A percentile compares a stretch with the other conserved stretches of the same genome.
Evolutionary conservation across 495 filamentous ascomycete species (phyloP).

Genomic region (Neurospora sp.): DNA sequence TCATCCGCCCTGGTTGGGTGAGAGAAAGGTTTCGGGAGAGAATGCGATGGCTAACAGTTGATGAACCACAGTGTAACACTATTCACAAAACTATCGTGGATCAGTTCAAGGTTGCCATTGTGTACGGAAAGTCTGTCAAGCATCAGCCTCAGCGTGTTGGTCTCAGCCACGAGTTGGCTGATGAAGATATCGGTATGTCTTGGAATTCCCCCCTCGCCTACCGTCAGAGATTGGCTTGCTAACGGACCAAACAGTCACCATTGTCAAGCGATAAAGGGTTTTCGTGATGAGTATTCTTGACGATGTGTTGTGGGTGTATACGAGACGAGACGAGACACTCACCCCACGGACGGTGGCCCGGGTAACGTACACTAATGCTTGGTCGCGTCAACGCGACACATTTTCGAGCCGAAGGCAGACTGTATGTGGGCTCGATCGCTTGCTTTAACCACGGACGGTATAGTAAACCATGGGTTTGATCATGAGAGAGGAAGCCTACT

Average conservation of each 20-base stretch:
- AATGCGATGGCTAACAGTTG: conserved; percentile 9
- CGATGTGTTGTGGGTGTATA: neutral
- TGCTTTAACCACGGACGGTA: neutral
- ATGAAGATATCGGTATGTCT: conserved; percentile 89
- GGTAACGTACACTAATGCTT: neutral
- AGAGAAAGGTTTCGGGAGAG: neutral
- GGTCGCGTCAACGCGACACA: neutral
- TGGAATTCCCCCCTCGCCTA: no score
- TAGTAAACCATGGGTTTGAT: neutral
- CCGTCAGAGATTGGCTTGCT: neutral
- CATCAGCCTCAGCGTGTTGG: conserved; percentile 97
- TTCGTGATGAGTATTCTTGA: neutral
- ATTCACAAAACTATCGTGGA: conserved; percentile 96
- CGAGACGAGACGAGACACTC: neutral
- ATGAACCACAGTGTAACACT: conserved; percentile 65
- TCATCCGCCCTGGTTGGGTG: conserved; percentile 6
- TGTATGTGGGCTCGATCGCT: neutral
- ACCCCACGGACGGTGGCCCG: neutral
- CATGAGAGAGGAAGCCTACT: neutral
- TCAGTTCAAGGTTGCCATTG: conserved; percentile 88
- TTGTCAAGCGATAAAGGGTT: conserved; percentile 72
- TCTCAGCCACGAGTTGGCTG: conserved; percentile 78
- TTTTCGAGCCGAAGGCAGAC: neutral
- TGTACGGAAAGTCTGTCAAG: conserved; percentile 96
- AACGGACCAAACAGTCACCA: conserved; percentile 56